Evolutionary conservation across 139 green algal species (phyloP).

Genomic region (Closterium sp.): DNA sequence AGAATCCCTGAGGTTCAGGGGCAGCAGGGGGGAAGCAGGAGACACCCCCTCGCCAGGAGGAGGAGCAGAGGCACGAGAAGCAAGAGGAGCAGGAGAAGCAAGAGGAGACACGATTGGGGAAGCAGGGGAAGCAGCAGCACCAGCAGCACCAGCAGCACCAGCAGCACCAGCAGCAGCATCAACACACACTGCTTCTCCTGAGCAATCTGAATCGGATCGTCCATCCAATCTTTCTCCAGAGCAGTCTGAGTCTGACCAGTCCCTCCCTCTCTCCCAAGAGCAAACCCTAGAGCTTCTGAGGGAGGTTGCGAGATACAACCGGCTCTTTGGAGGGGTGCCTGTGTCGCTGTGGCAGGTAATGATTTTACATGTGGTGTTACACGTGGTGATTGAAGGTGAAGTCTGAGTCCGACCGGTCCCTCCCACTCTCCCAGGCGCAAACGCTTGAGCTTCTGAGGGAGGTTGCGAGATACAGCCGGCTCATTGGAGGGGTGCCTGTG

Average conservation of each 20-base stretch:
- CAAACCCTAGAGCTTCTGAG: background rate
- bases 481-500: slow-evolving; percentile 40
- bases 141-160: background rate
- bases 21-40: no score
- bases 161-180: background rate
- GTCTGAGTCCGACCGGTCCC: background rate
- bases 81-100: background rate
- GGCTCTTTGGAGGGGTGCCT: slow-evolving; percentile 26
- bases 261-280: background rate
- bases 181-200: background rate
- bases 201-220: background rate
- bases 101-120: no score
- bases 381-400: no score
- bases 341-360: slow-evolving; percentile 41
- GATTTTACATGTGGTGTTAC: slow-evolving; percentile 1
- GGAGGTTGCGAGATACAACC: slow-evolving; percentile 44
- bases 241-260: background rate
- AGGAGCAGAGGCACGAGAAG: no score
- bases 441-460: background rate
- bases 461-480: slow-evolving; percentile 43
- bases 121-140: background rate
- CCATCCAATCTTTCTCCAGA: background rate
- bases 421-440: background rate
- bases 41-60: no score
- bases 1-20: background rate